phyloP scores from a whole-genome alignment of 192 early-diverging fungal genomes.

The Coemansia sp. region DNA sequence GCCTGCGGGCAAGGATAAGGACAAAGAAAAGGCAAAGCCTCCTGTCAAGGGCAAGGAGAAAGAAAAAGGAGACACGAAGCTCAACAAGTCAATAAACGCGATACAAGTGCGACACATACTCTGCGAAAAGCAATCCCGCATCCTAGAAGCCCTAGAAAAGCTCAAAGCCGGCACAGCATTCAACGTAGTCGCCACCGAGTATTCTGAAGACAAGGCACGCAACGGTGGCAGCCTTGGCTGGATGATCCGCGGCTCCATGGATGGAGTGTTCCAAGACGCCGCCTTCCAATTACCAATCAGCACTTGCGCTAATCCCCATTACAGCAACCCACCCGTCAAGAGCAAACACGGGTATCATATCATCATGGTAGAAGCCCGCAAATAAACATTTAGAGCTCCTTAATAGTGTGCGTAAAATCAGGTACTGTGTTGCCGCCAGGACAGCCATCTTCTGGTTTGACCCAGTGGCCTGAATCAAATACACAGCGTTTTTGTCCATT shows the following conservation, averaged over 20 bases:
- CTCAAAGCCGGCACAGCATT: conserved; percentile 62
- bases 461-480: conserved; percentile 48
- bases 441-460: conserved; percentile 37
- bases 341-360: conserved; percentile 81
- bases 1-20: neutral
- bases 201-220: conserved; percentile 84
- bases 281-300: conserved; percentile 76
- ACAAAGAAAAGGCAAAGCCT: neutral
- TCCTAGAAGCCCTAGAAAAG: conserved; percentile 67
- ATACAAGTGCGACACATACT: conserved; percentile 78
- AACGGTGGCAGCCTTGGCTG: conserved; percentile 77
- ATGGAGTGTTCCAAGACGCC: conserved; percentile 77
- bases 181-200: conserved; percentile 70
- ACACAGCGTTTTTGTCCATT: conserved; percentile 39
- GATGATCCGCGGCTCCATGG: conserved; percentile 74
- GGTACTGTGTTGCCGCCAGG: conserved; percentile 43
- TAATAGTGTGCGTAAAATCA: conserved; percentile 30
- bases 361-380: conserved; percentile 78
- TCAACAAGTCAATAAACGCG: conserved; percentile 64
- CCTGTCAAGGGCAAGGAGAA: neutral
- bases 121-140: conserved; percentile 80
- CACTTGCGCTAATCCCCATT: conserved; percentile 62
- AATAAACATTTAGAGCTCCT: conserved; percentile 27
- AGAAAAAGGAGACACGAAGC: conserved; percentile 46
- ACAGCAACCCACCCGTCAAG: conserved; percentile 73